Conservation (phyloP, 495 filamentous ascomycete species). For the Entonaema liquescens region DNA sequence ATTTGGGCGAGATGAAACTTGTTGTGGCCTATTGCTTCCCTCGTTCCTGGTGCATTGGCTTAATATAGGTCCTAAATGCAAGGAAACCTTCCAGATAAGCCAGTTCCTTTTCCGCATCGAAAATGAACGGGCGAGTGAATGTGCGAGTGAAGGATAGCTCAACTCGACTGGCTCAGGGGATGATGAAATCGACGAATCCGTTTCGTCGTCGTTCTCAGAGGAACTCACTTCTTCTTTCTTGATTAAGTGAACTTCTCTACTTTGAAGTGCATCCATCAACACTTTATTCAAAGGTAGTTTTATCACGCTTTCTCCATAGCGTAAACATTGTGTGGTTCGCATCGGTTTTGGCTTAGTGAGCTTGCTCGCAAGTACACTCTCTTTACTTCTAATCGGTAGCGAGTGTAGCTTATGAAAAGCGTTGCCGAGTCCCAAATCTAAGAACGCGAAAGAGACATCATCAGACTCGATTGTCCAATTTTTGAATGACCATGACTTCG, state of each 20-base stretch:
- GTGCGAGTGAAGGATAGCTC: neutral
- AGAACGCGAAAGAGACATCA: neutral
- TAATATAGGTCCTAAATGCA: neutral
- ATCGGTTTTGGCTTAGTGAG: neutral
- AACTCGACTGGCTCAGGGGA: neutral
- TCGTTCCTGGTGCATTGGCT: neutral
- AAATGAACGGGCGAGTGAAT: neutral
- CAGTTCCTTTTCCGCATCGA: neutral
- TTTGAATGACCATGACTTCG: neutral
- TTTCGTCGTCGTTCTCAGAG: neutral
- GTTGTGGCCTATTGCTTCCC: neutral
- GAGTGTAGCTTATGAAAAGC: neutral
- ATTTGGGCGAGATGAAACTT: neutral
- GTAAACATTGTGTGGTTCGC: neutral
- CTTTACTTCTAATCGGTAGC: neutral
- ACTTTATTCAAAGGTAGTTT: neutral
- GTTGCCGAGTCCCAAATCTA: neutral
- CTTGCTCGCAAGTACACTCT: neutral
- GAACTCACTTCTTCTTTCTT: neutral
- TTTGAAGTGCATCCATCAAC: too few species aligned
- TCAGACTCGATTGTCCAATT: neutral
- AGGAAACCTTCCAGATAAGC: neutral
- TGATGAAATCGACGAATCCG: neutral
- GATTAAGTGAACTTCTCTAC: neutral
- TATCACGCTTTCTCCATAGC: neutral